Percentiles rank a stretch among this genome's conserved stretches.
phyloP scores from a whole-genome alignment of 1,139 yeast genomes.

The Magnusiomyces suaveolens region DNA sequence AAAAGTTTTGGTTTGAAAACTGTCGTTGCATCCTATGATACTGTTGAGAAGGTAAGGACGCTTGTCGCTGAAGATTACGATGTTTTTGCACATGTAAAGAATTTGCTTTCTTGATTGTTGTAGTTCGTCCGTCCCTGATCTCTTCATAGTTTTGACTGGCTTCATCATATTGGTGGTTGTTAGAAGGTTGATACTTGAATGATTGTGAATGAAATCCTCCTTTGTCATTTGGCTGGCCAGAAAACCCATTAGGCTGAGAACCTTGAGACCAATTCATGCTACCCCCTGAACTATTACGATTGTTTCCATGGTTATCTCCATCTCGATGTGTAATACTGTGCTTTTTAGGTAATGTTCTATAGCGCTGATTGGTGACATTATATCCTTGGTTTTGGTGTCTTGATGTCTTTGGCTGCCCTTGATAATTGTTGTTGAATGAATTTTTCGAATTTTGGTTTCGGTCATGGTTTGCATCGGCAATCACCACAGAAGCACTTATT shows the following conservation, averaged over 20 bases:
- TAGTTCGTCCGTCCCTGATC: background rate
- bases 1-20: background rate
- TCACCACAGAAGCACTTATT: conserved; percentile 37
- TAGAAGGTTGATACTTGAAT: background rate
- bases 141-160: too few species aligned
- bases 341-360: background rate
- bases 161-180: background rate
- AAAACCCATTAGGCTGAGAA: background rate
- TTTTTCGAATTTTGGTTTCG: background rate
- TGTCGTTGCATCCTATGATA: background rate
- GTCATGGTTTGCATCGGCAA: background rate
- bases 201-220: background rate
- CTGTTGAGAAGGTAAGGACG: conserved; percentile 1
- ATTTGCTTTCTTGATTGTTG: background rate
- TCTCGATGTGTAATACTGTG: background rate
- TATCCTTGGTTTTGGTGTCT: background rate
- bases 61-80: conserved; percentile 1
- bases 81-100: conserved; percentile 5
- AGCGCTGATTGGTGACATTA: background rate
- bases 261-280: background rate
- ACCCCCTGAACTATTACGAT: background rate
- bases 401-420: background rate
- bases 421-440: background rate
- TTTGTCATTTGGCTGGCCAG: background rate
- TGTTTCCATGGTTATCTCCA: background rate